Evolutionary conservation across 1,139 yeast species (phyloP), one percentile per base, ranked within the genome.

Genomic region (Pichia sp.): DNA sequence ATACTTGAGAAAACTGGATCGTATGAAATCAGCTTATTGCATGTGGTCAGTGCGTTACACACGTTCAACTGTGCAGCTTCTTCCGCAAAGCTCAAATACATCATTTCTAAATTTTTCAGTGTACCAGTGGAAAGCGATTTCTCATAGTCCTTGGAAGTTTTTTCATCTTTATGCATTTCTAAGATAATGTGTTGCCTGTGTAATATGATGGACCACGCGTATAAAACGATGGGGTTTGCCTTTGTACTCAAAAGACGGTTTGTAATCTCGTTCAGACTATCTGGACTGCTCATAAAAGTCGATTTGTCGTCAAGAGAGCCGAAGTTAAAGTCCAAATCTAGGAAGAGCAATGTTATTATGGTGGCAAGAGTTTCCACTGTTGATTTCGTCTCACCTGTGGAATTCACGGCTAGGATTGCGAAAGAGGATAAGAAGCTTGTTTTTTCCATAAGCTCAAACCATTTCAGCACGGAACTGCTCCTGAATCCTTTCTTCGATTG

Each of bases 121-220:
- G 53, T 49, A 51, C 45, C 70, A 29, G 30, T 23, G 5, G 23
- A 16, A 62, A 57, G 70, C 55, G 31, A 4, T 15, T 11, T 66
- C 41, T 50, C 61, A 38, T 50, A 59, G 57, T 58, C 59, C 45
- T 52, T 57, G 55, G 48, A 11, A 26, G 63, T 52, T 8, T 44
- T 44, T 0, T 59, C 52, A 47, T 60, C 50, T 1, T 73, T 70
- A 36, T 63, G 59, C 52, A 79, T 83, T 53, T 78, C 78, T 13
- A 80, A 66, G 32, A 80, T 68, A 45, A 77, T 72, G 4, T 78
- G 74, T 58, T 85, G 82, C 52, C 85, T 73, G 60, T 82, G 82
- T 8, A 85, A 66, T 5, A 85, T 70, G 23, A 87, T 79, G 11
- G 89, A 80, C 96, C 96, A 90, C 36, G 84, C 79, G 62, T 87